These are phyloP conservation scores for Aphanocladium album DNA, from an alignment of 2,329 filamentous ascomycete species.

Conservation along the genomic window DNA sequence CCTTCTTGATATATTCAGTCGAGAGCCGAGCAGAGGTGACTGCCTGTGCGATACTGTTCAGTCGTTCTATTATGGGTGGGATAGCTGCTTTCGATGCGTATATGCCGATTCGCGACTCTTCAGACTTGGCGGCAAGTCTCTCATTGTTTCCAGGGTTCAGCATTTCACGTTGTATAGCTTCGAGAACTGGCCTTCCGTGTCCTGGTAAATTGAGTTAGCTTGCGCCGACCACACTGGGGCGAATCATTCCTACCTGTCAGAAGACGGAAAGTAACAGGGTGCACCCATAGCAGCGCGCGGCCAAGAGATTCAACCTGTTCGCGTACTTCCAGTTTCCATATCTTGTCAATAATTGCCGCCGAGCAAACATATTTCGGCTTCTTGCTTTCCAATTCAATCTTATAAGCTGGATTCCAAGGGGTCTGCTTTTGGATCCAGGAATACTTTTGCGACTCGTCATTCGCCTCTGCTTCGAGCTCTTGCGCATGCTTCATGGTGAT, in stretches of 20 bases:
- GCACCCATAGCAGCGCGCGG: slow-evolving; percentile 6
- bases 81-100: slow-evolving; percentile 25
- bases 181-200: slow-evolving; percentile 20
- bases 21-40: slow-evolving; percentile 25
- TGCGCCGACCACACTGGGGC: too few relatives aligned
- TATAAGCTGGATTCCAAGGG: slow-evolving; percentile 3
- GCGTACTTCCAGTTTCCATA: slow-evolving; percentile 9
- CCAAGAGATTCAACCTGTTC: slow-evolving; percentile 7
- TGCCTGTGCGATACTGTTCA: slow-evolving; percentile 26
- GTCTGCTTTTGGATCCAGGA: slow-evolving; percentile 5
- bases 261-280: not conserved
- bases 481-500: slow-evolving; percentile 19
- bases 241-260: not conserved
- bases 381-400: slow-evolving; percentile 2
- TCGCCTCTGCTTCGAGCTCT: not conserved
- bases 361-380: slow-evolving; percentile 2
- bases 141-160: slow-evolving; percentile 28
- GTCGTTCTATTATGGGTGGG: slow-evolving; percentile 30
- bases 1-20: slow-evolving; percentile 16
- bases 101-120: slow-evolving; percentile 25
- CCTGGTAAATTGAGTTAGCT: slow-evolving; percentile 12
- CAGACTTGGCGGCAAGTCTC: slow-evolving; percentile 20
- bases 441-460: not conserved
- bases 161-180: slow-evolving; percentile 26
- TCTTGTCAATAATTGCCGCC: slow-evolving; percentile 6